Percentiles rank a stretch among this genome's conserved stretches.
These are phyloP conservation scores for Brettanomyces naardenensis DNA, from an alignment of 805 yeast genomes.

Conservation along the genomic window DNA sequence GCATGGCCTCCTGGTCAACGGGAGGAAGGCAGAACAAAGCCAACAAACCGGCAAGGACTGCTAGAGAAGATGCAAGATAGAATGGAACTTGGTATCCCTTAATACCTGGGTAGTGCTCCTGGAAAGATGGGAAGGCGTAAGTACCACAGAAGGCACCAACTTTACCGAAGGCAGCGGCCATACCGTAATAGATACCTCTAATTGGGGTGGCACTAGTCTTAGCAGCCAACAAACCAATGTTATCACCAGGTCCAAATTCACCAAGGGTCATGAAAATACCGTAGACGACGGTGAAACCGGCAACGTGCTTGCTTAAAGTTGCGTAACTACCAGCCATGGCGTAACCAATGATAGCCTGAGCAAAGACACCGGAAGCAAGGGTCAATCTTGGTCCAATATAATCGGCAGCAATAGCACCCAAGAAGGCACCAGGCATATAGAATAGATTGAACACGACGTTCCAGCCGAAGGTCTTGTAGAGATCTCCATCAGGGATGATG, in stretches of 20 bases:
- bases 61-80: slow-evolving; percentile 72
- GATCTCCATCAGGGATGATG: slow-evolving; percentile 50
- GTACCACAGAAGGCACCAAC: slow-evolving; percentile 91
- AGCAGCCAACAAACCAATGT: slow-evolving; percentile 76
- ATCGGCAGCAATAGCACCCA: slow-evolving; percentile 84
- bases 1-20: slow-evolving; percentile 77
- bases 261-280: slow-evolving; percentile 86
- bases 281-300: slow-evolving; percentile 74
- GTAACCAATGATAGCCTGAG: slow-evolving; percentile 76
- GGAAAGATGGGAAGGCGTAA: slow-evolving; percentile 78
- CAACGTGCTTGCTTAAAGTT: slow-evolving; percentile 51
- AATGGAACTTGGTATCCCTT: slow-evolving; percentile 70
- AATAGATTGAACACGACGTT: slow-evolving; percentile 80
- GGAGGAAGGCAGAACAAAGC: slow-evolving; percentile 70
- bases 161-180: slow-evolving; percentile 89
- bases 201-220: slow-evolving; percentile 81
- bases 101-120: slow-evolving; percentile 49
- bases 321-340: slow-evolving; percentile 71
- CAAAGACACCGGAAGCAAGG: slow-evolving; percentile 53
- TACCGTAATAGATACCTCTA: slow-evolving; percentile 85
- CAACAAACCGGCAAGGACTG: slow-evolving; percentile 61
- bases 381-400: slow-evolving; percentile 88
- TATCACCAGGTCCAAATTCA: slow-evolving; percentile 93
- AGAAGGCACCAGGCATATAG: slow-evolving; percentile 82
- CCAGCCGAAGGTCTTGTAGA: slow-evolving; percentile 84